These are phyloP conservation scores for Gregarina niphandrodes DNA, from an alignment of 169 alveolate genomes.

Conservation along the genomic window DNA sequence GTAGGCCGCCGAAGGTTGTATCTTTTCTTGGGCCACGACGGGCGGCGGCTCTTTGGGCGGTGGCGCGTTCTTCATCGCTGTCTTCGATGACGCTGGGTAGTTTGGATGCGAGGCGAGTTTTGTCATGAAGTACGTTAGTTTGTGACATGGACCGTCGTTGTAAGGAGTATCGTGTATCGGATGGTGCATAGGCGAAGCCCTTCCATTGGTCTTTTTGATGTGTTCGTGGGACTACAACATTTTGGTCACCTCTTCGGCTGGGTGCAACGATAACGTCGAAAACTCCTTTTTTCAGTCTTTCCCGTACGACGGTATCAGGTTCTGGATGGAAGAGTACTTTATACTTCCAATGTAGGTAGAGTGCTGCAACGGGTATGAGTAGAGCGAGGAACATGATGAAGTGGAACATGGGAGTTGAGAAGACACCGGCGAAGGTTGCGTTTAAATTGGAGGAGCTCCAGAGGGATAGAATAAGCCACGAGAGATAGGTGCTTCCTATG, in stretches of 20 bases:
- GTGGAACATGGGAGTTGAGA: constrained; percentile 3
- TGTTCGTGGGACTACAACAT: neutral
- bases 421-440: constrained; percentile 6
- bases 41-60: too few species aligned
- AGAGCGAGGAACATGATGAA: constrained; percentile 7
- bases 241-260: neutral
- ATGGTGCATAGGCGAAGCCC: neutral
- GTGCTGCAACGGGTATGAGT: constrained; percentile 8
- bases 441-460: constrained; percentile 9
- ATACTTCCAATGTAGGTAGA: constrained; percentile 6
- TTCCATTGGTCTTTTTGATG: neutral
- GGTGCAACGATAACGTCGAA: constrained; percentile 19
- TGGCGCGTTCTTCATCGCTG: too few species aligned
- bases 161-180: neutral
- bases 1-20: too few species aligned
- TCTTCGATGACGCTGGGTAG: too few species aligned
- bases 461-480: too few species aligned
- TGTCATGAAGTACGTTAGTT: too few species aligned
- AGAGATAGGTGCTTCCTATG: too few species aligned
- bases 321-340: constrained; percentile 6
- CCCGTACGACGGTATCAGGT: constrained; percentile 8
- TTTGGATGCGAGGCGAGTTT: too few species aligned
- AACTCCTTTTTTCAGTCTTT: constrained; percentile 14
- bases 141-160: too few species aligned
- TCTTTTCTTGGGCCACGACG: too few species aligned